Evolutionary conservation across 805 yeast species (phyloP), one percentile per base, ranked within the genome.

Genomic region (Cyberlindnera veronae): DNA sequence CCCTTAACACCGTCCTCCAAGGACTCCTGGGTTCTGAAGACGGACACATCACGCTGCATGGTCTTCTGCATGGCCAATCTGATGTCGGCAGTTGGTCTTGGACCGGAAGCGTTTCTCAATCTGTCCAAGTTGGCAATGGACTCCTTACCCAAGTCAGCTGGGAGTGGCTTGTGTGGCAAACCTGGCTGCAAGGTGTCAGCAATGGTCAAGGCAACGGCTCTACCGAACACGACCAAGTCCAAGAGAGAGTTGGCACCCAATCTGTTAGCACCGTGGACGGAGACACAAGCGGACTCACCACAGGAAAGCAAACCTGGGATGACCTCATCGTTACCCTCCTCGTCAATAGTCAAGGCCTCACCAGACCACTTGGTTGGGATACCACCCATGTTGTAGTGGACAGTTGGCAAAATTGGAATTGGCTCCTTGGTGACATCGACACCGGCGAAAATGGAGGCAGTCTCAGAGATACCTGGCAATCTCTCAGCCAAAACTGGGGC

Each of bases 371-470:
- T 87, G 53, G 99, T 93, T 67, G 99, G 99, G 53, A 91, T 87
- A 81, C 98, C 98, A 69, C 99, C 99, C 99, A 91, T 91, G 71
- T 91, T 91, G 76, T 93, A 91, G 71, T 91, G 99, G 47, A 93
- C 99, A 52, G 99, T 91, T 57, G 99, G 99, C 56, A 93, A 69
- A 57, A 91, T 90, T 57, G 98, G 99, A 65, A 93, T 93, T 61
- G 99, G 99, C 72, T 91, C 97, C 74, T 93, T 93, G 45, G 99
- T 93, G 52, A 91, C 98, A 69, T 91, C 99, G 51, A 91, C 99
- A 76, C 99, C 99, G 35, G 99, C 98, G 61, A 91, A 91, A 67
- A 91, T 91, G 52, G 89, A 84, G 33, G 99, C 98, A 45, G 99
- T 91, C 73, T 91, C 97, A 51, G 98, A 91, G 58, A 91, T 91